Evolutionary conservation across 2,329 filamentous ascomycete species (phyloP), one percentile per base, ranked within the genome.

Genomic region (Didymella glomerata): DNA sequence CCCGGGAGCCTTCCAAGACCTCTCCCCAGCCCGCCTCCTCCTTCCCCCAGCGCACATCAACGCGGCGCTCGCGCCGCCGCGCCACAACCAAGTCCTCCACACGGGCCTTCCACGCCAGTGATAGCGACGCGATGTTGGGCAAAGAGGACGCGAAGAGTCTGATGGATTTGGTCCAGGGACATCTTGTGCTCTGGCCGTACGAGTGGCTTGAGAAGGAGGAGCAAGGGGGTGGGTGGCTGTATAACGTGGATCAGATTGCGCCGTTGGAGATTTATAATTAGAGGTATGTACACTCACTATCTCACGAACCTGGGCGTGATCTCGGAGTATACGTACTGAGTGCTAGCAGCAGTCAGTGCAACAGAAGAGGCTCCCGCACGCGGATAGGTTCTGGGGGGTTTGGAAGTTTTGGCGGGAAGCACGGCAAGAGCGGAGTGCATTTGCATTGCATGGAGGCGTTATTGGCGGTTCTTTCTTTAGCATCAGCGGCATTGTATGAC

Each of bases 221-320:
- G 81, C 87, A 89, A 72, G 93, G 92, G 66, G 92, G 93, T 56
- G 96, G 97, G 74, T 99, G 95, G 95, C 85, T 97, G 63, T 98
- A 97, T 79, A 92, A 94, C 73, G 92, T 98, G 55, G 95, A 99
- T 77, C 90, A 96, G 77, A 89, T 99, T 75, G 96, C 95, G 69
- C 95, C 95, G 56, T 83, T 99, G 79, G 93, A 97, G 80, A 98
- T 99, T 72, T 99, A 99, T 8, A 41, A 41, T 32, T 32, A 32
- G 27, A 28, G 27, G 27, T 28, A 9, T 9, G 27, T 28, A 27
- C n/a, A n/a, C n/a, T n/a, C n/a, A n/a, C n/a, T n/a, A n/a, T n/a
- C n/a, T n/a, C n/a, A n/a, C n/a, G n/a, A n/a, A n/a, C n/a, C n/a
- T n/a, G n/a, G n/a, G n/a, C n/a, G n/a, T n/a, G n/a, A n/a, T n/a